phyloP scores from a whole-genome alignment of 2,329 filamentous ascomycete genomes.

The Scedosporium minutisporum region DNA sequence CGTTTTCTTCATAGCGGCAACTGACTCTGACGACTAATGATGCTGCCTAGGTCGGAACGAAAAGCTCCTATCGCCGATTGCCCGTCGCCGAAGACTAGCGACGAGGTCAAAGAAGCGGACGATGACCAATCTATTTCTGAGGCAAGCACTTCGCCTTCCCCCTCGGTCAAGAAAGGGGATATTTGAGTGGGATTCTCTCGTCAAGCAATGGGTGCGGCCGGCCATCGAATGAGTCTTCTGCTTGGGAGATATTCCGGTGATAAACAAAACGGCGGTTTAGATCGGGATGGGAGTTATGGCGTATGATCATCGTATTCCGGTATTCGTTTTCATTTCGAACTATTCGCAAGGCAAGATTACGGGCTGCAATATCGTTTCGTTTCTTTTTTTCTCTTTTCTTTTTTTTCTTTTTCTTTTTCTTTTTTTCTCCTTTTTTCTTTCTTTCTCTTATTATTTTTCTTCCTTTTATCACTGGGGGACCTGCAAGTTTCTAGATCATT shows the following conservation, averaged over 20 bases:
- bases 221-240: too few relatives aligned
- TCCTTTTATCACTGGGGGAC: too few relatives aligned
- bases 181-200: not conserved
- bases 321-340: not conserved
- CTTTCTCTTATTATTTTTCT: not conserved
- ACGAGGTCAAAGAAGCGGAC: constrained; percentile 44
- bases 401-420: too few relatives aligned
- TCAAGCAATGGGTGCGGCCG: not conserved
- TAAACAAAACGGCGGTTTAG: not conserved
- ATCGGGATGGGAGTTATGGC: not conserved
- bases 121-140: constrained; percentile 36
- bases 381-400: not conserved
- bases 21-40: constrained; percentile 4
- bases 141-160: constrained; percentile 39
- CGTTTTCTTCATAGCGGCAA: constrained; percentile 4
- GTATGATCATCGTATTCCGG: not conserved
- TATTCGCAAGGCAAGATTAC: not conserved
- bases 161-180: constrained; percentile 24
- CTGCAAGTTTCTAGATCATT: too few relatives aligned
- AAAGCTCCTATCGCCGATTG: constrained; percentile 18
- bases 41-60: constrained; percentile 22
- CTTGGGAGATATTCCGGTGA: too few relatives aligned
- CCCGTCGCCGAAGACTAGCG: constrained; percentile 35
- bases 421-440: too few relatives aligned
- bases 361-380: not conserved